phyloP scores from a whole-genome alignment of 2,329 filamentous ascomycete genomes.

The Phialemonium atrogriseum region DNA sequence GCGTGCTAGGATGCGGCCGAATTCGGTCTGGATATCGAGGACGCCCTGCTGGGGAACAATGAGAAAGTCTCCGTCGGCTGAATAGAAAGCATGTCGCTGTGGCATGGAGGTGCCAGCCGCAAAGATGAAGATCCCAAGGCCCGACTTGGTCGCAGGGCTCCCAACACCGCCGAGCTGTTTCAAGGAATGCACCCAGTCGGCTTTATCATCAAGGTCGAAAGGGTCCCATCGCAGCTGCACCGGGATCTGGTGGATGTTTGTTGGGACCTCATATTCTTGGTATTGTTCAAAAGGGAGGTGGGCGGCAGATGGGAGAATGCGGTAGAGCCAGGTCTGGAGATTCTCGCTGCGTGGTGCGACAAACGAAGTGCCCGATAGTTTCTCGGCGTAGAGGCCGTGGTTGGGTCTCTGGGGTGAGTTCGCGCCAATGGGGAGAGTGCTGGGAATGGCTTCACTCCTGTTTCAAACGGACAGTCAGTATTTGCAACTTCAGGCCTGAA shows the following conservation, averaged over 20 bases:
- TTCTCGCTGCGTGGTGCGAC: background rate
- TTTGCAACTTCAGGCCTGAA: no score
- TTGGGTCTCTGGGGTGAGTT: conserved; percentile 4
- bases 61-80: conserved; percentile 20
- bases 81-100: conserved; percentile 51
- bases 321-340: conserved; percentile 5
- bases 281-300: background rate
- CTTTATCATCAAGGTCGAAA: conserved; percentile 44
- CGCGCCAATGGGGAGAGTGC: conserved; percentile 1
- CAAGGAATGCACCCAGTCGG: conserved; percentile 34
- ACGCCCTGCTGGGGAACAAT: conserved; percentile 59
- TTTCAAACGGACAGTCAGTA: no score
- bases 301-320: conserved; percentile 3
- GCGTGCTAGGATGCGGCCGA: conserved; percentile 51
- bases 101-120: conserved; percentile 62
- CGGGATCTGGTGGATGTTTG: conserved; percentile 45
- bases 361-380: conserved; percentile 7
- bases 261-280: background rate
- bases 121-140: conserved; percentile 61
- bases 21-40: conserved; percentile 57
- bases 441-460: conserved; percentile 2
- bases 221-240: conserved; percentile 65
- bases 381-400: conserved; percentile 4
- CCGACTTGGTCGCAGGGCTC: conserved; percentile 61
- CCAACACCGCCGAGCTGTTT: conserved; percentile 61